Evolutionary conservation across 371 early-diverging fungal species (phyloP), one percentile per base, ranked within the genome.

Genomic region (Mucor mucedo): DNA sequence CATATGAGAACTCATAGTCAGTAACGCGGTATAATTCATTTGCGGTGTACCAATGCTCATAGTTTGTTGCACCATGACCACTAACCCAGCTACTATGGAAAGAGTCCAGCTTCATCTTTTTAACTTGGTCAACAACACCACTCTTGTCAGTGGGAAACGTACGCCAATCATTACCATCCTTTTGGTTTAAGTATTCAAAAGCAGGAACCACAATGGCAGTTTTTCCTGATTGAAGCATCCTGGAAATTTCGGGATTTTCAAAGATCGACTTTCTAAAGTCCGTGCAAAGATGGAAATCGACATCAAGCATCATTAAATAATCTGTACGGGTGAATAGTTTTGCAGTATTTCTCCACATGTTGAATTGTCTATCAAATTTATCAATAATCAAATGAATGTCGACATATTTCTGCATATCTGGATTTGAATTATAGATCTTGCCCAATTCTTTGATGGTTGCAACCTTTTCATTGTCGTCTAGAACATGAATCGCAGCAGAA

Each of bases 291-390:
- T 82, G 75, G 53, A 86, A 86, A 65, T 86, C 86, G 38, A 85
- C 84, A 62, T 86, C 86, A 9, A 86, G 73, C 84, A 80, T 82
- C 81, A 85, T 77, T 13, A 86, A 65, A 50, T 80, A 85, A 52
- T 85, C 78, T 1, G 85, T 75, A 7, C 85, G 77, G 0, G 86
- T 78, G 65, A 84, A 86, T 62, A 86, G 74, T 28, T 82, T 70
- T 14, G 86, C 86, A 1, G 84, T 76, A 42, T 86, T 86, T 29
- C 86, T 72, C 86, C 86, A 86, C 80, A 82, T 78, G 32, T 86
- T 86, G 62, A 86, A 86, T 62, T 86, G 85, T 10, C 86, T 69
- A 44, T 83, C 81, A 57, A 78, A 86, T 54, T 75, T 78, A 60
- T 86, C 86, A 4, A 85, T 70, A 30, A 86, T 72, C 44, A 86